Evolutionary conservation across 768 basidiomycete genomes (phyloP).

Genomic region (Collybiopsis confluens): DNA sequence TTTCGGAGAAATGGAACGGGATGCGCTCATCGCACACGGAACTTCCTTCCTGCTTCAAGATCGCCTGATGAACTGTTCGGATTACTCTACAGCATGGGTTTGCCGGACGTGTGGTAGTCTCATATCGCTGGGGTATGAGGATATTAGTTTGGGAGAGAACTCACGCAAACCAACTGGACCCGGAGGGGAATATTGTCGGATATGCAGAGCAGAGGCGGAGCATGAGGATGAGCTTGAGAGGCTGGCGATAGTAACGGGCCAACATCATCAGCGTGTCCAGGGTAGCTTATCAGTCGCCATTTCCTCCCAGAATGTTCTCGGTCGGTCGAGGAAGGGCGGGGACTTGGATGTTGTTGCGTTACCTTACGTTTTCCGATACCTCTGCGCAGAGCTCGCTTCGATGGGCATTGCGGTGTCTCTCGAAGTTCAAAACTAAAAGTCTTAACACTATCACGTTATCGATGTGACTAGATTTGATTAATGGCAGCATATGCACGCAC

Average conservation of each 20-base stretch:
- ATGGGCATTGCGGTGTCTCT: conserved; percentile 96
- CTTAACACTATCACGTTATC: too few species aligned
- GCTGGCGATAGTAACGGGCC: conserved; percentile 53
- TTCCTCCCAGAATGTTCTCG: conserved; percentile 62
- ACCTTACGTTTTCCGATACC: conserved; percentile 91
- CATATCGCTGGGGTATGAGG: conserved; percentile 94
- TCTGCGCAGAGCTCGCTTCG: conserved; percentile 94
- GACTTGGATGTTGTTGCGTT: conserved; percentile 94
- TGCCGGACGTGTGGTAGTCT: conserved; percentile 95
- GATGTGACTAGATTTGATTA: too few species aligned
- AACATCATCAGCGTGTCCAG: conserved; percentile 35
- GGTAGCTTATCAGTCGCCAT: conserved; percentile 63
- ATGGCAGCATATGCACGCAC: too few species aligned
- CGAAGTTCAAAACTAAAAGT: conserved; percentile 43
- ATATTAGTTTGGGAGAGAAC: conserved; percentile 68
- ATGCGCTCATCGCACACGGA: conserved; percentile 97
- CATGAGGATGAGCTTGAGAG: conserved; percentile 60
- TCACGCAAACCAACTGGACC: conserved; percentile 61
- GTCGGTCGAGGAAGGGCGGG: conserved; percentile 58
- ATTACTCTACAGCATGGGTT: conserved; percentile 99
- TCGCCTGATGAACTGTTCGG: conserved; percentile 98
- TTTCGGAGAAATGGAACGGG: conserved; percentile 99
- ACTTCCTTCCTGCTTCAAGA: conserved; percentile 98
- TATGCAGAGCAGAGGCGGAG: conserved; percentile 76
- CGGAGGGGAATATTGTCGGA: conserved; percentile 90